phyloP scores from a whole-genome alignment of 2,329 filamentous ascomycete genomes.

The Microsporum canis region DNA sequence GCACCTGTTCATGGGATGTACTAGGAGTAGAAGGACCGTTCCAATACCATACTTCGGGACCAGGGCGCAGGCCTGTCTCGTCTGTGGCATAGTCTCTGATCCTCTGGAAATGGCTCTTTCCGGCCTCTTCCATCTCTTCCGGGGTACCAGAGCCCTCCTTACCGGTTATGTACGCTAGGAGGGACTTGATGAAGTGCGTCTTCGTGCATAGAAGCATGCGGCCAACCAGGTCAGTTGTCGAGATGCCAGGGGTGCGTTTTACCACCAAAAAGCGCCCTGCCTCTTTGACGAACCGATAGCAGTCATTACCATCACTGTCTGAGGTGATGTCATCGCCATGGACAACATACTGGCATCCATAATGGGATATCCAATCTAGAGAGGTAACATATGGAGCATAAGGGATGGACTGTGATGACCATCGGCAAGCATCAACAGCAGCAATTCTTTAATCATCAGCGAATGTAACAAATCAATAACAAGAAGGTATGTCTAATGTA shows the following conservation, averaged over 20 bases:
- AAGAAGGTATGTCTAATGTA: neutral
- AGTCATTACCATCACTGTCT: constrained; percentile 85
- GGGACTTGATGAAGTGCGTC: constrained; percentile 78
- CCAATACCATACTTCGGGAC: constrained; percentile 81
- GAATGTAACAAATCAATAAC: neutral
- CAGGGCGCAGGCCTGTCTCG: constrained; percentile 63
- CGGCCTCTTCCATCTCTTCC: constrained; percentile 54
- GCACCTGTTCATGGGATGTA: constrained; percentile 48
- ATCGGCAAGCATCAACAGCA: constrained; percentile 88
- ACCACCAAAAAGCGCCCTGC: constrained; percentile 93
- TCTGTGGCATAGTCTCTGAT: constrained; percentile 83
- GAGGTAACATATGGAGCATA: constrained; percentile 90
- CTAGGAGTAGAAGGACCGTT: constrained; percentile 39
- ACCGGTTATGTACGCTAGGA: constrained; percentile 57
- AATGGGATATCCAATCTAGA: constrained; percentile 87
- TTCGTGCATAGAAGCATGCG: constrained; percentile 95
- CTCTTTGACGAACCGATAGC: constrained; percentile 94
- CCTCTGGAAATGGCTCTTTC: constrained; percentile 59
- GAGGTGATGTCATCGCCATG: constrained; percentile 97
- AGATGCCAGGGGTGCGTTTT: constrained; percentile 90
- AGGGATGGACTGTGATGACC: constrained; percentile 75
- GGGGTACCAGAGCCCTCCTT: constrained; percentile 59
- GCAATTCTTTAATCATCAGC: constrained; percentile 48
- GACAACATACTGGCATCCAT: constrained; percentile 89
- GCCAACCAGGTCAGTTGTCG: constrained; percentile 93